A percentile compares a stretch with the other conserved stretches of the same genome.
Conservation (phyloP, 169 alveolate genomes). For the Plasmodium adleri region DNA sequence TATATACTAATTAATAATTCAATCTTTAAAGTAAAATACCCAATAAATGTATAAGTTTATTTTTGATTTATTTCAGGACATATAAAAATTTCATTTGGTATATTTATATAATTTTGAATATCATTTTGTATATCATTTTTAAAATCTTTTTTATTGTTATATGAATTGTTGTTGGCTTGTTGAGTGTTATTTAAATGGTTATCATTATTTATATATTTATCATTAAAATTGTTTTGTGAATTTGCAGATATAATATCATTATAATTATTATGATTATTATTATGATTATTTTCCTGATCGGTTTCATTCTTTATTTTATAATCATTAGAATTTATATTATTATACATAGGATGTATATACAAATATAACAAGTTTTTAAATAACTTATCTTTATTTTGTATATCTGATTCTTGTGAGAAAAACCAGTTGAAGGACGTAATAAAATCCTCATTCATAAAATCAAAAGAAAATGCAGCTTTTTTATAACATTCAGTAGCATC, state of each 20-base stretch:
- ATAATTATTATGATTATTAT: not conserved
- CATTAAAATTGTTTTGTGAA: slow-evolving; percentile 6
- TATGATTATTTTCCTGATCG: not conserved
- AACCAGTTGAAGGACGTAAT: slow-evolving; percentile 52
- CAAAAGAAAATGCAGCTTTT: slow-evolving; percentile 65
- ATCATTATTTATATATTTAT: not conserved
- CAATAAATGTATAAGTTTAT: no score
- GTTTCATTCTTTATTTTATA: not conserved
- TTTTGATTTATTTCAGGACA: slow-evolving; percentile 53
- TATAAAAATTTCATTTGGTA: slow-evolving; percentile 48
- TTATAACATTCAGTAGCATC: slow-evolving; percentile 34
- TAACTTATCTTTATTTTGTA: slow-evolving; percentile 32
- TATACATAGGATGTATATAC: slow-evolving; percentile 42
- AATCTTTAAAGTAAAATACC: no score
- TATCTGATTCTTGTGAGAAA: slow-evolving; percentile 35
- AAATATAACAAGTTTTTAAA: slow-evolving; percentile 50
- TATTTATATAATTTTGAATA: slow-evolving; percentile 12
- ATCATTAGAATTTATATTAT: not conserved
- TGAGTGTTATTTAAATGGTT: slow-evolving; percentile 7
- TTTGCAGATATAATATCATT: not conserved
- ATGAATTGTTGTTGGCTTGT: not conserved
- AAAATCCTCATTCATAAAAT: slow-evolving; percentile 75
- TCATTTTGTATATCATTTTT: not conserved
- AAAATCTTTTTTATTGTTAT: slow-evolving; percentile 13
- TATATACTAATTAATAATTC: no score